A percentile compares a stretch with the other conserved stretches of the same genome.
These are phyloP conservation scores for Lactuca sativa DNA, from an alignment of 129 eudicot genomes.

Conservation along the genomic window DNA sequence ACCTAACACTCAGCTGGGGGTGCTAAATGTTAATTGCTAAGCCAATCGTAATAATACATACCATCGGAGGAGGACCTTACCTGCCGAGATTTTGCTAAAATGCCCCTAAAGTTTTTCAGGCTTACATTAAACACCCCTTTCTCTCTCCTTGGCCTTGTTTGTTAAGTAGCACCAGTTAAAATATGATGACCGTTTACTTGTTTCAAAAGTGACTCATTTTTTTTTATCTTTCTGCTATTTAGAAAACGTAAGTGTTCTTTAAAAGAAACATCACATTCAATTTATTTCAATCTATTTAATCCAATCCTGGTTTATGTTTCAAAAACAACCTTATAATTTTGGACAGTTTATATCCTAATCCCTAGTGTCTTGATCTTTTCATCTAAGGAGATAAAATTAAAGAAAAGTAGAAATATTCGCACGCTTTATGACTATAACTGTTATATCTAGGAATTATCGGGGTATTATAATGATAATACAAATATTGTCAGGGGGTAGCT, in stretches of 20 bases:
- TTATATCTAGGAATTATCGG: background rate
- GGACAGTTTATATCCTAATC: too few relatives aligned
- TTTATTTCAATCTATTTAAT: too few relatives aligned
- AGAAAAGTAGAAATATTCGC: background rate
- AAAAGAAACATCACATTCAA: too few relatives aligned
- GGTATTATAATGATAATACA: background rate
- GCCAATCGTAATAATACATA: background rate
- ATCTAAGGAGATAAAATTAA: too few relatives aligned
- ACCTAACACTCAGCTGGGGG: conserved; percentile 14
- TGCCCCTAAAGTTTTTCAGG: background rate
- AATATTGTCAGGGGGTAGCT: background rate
- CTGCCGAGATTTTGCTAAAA: conserved; percentile 11
- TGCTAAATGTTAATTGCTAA: too few relatives aligned
- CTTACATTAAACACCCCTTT: background rate
- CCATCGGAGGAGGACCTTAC: background rate
- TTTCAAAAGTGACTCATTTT: too few relatives aligned
- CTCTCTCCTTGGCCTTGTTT: background rate
- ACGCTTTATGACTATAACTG: background rate
- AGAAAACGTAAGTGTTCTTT: too few relatives aligned
- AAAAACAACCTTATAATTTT: too few relatives aligned
- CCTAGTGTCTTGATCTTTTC: too few relatives aligned
- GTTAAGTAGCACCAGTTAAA: background rate
- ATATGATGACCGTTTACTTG: too few relatives aligned
- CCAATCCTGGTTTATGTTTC: too few relatives aligned
- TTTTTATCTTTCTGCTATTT: too few relatives aligned